Evolutionary conservation across 306 rosid genomes (phyloP), one percentile per base, ranked within the genome.

Genomic region (Trifolium pratense): DNA sequence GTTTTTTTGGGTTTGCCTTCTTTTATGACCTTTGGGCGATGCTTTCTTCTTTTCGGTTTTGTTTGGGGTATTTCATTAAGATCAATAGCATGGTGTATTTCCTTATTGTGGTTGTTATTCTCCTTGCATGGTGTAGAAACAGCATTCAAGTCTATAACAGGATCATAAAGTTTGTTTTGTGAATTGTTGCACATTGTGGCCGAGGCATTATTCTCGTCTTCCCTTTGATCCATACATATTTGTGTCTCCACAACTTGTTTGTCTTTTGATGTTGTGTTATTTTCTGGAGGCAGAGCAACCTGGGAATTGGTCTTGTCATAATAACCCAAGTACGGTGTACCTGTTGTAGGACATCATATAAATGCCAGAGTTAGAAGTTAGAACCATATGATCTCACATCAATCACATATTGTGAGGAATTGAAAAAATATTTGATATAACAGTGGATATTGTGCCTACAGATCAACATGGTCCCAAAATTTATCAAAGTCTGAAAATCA

Each of bases 21-120:
- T 21, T 0, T 80, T 70, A 95, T 59, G 80, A 95, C 99, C 89
- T 90, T 95, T 43, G 99, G 96, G 65, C 99, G 83, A 80, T 95
- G 97, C 81, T 87, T 95, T 79, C 66, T 90, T 53, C 91, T 85
- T 63, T 68, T 88, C 65, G 81, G 83, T 86, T 81, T 95, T 48
- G 42, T 66, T 65, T 68, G 81, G 14, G 91, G 87, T 16, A 79
- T 82, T 73, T 75, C 73, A 63, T 85, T 89, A 43, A 85, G 79
- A 77, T 84, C 84, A 55, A 88, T 72, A 40, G 1, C 74, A 8
- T 70, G 67, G 70, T 57, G 62, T 65, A 76, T 77, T 67, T 79
- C 89, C 79, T 84, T 72, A 45, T 71, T 71, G 51, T 71, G 71
- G 75, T 66, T 81, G 64, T 77, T 76, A 59, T 66, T 83, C 83